These are phyloP conservation scores for Suhomyces wounanorum DNA, from an alignment of 1,139 yeast genomes.

Conservation along the genomic window DNA sequence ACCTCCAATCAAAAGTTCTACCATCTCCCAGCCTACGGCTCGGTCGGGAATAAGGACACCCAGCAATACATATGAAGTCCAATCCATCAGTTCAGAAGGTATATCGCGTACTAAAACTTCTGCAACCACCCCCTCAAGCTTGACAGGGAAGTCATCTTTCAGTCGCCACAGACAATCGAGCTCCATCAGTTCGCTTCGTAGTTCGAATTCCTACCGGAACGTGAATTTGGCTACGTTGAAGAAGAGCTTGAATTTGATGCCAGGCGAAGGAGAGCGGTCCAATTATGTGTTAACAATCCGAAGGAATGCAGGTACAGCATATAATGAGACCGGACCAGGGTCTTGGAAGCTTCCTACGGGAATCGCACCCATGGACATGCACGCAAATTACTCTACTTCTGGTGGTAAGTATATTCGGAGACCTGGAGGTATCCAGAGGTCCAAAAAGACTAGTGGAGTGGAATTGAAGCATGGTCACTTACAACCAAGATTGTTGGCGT, in stretches of 20 bases:
- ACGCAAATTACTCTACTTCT: constrained; percentile 28
- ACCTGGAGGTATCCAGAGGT: constrained; percentile 29
- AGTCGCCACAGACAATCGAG: constrained; percentile 28
- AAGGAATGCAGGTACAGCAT: constrained; percentile 55
- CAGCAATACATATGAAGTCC: constrained; percentile 13
- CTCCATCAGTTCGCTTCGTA: constrained; percentile 41
- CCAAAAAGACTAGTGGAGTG: constrained; percentile 48
- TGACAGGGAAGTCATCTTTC: constrained; percentile 4
- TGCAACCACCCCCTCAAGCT: constrained; percentile 7
- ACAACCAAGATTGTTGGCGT: constrained; percentile 72
- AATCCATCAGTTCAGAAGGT: constrained; percentile 10
- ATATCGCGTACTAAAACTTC: constrained; percentile 14
- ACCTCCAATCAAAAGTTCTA: constrained; percentile 3
- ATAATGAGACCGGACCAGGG: constrained; percentile 55
- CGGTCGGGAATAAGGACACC: constrained; percentile 9
- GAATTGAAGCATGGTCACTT: constrained; percentile 76
- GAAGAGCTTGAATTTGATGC: constrained; percentile 37
- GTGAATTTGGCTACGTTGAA: constrained; percentile 44
- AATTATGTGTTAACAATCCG: constrained; percentile 57
- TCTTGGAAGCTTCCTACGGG: constrained; percentile 70
- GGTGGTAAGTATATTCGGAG: constrained; percentile 37
- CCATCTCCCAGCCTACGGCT: constrained; percentile 11
- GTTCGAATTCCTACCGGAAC: constrained; percentile 37
- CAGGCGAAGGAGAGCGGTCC: constrained; percentile 56
- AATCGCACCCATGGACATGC: constrained; percentile 47